These are phyloP conservation scores for Ustilago shanxiensis DNA, from an alignment of 1,284 basidiomycete genomes.

Conservation along the genomic window DNA sequence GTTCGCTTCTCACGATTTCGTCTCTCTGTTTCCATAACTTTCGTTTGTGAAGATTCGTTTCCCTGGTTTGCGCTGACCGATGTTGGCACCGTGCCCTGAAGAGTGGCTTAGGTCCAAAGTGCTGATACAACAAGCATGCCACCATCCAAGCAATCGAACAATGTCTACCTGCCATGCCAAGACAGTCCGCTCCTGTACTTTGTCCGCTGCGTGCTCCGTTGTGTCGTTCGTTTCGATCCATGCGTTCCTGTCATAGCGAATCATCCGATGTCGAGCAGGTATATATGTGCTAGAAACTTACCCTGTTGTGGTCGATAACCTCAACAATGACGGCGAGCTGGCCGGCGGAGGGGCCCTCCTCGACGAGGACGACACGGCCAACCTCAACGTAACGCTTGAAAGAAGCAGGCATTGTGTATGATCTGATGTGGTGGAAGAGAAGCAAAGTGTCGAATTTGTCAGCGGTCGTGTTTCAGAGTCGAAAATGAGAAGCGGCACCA, in stretches of 20 bases:
- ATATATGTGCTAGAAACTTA: constrained; percentile 72
- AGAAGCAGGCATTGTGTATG: constrained; percentile 61
- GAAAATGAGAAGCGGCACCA: neutral
- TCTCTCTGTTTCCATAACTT: too few relatives aligned
- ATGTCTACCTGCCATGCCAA: too few relatives aligned
- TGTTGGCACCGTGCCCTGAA: too few relatives aligned
- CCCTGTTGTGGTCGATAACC: constrained; percentile 99
- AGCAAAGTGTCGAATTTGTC: constrained; percentile 17
- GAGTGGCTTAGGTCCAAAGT: too few relatives aligned
- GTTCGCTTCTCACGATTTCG: too few relatives aligned
- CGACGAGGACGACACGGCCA: constrained; percentile 96
- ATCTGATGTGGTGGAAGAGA: constrained; percentile 20
- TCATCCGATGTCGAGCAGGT: constrained; percentile 8
- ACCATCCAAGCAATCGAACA: too few relatives aligned
- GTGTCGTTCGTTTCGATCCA: neutral
- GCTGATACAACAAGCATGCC: too few relatives aligned
- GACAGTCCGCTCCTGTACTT: too few relatives aligned
- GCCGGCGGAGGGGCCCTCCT: constrained; percentile 85
- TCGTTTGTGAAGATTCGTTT: too few relatives aligned
- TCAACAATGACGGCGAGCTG: constrained; percentile 95
- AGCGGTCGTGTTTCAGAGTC: constrained; percentile 14
- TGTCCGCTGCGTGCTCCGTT: neutral
- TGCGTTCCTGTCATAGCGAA: too few relatives aligned
- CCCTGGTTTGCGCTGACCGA: too few relatives aligned
- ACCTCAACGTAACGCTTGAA: constrained; percentile 99